Conservation (phyloP, 2,329 filamentous ascomycete genomes). For the Claviceps paspali region DNA sequence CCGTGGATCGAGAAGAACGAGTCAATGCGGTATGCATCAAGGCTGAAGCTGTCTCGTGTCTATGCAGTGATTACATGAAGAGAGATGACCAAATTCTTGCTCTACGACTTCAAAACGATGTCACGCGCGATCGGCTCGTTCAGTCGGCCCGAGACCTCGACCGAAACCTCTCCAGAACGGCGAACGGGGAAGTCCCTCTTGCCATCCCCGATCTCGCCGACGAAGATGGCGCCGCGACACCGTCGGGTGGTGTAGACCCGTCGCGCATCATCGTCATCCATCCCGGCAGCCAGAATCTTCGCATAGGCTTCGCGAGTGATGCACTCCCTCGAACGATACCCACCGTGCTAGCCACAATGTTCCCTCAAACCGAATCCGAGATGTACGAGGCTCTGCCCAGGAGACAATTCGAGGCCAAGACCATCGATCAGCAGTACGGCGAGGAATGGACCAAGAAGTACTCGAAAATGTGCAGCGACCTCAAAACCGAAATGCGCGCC, state of each 20-base stretch:
- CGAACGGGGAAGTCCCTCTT: slow-evolving; percentile 48
- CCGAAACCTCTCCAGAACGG: slow-evolving; percentile 63
- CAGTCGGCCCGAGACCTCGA: slow-evolving; percentile 80
- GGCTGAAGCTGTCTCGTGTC: slow-evolving; percentile 8
- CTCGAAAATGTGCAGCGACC: slow-evolving; percentile 66
- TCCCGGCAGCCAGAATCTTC: slow-evolving; percentile 84
- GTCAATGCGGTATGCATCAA: neutral
- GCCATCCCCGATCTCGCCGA: slow-evolving; percentile 44
- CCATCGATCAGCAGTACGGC: slow-evolving; percentile 68
- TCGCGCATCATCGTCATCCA: slow-evolving; percentile 93
- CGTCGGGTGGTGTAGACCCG: slow-evolving; percentile 50
- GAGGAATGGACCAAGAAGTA: slow-evolving; percentile 67
- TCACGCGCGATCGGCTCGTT: slow-evolving; percentile 67
- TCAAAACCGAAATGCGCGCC: slow-evolving; percentile 78
- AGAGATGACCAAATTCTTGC: slow-evolving; percentile 92
- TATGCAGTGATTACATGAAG: slow-evolving; percentile 80
- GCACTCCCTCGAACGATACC: slow-evolving; percentile 87
- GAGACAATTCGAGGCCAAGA: slow-evolving; percentile 46
- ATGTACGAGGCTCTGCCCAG: slow-evolving; percentile 65
- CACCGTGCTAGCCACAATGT: slow-evolving; percentile 76
- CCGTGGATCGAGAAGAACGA: neutral
- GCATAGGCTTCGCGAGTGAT: slow-evolving; percentile 91
- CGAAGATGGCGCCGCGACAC: slow-evolving; percentile 39
- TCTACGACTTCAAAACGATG: slow-evolving; percentile 75
- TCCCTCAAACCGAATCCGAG: slow-evolving; percentile 67